Base-by-base conservation (phyloP, 164 flowering plant genomes). In the Annona cherimola region DNA sequence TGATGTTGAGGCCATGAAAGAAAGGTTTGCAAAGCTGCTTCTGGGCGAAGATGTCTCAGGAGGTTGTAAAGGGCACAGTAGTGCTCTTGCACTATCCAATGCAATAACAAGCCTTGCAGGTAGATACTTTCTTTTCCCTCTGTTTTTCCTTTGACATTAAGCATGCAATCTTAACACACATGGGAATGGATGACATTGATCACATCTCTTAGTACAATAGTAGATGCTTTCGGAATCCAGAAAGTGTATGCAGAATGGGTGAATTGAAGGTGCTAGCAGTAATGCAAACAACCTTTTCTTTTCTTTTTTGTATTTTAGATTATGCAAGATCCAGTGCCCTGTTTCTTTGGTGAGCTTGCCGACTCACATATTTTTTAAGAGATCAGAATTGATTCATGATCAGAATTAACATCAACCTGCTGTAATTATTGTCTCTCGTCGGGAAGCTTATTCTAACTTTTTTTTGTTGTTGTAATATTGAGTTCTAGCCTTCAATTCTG, bases 11-110 rank as follows among this genome's bases (percentile, higher is more conserved):
- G 74, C 83, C 45, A 90, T 93, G 97, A 95, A 90, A 76, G 98
- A 93, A 71, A 89, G 77, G 74, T 93, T 95, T 74, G 80, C 98
- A 39, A 91, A 87, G 80, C 83, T 95, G 40, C 78, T 95, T 69
- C 67, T 95, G 73, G 99, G 98, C 18, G 99, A 93, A 71, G 99
- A 95, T 84, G 45, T 85, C 19, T 86, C 93, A 0, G 99, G 99
- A 66, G 99, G 99, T 16, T 6, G 79, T 68, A 82, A 83, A 67
- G 98, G 98, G 44, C 70, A 83, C 18, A 70, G 79, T 76, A 76
- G 95, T 68, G 96, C 99, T 5, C 76, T 89, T 63, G 96, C 99
- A 61, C 77, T 95, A 74, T 93, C 99, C 66, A 91, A 90, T 82
- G 93, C 92, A 42, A 88, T 95, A 77, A 84, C 90, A 43, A 89